Base-by-base conservation (phyloP, 1,284 basidiomycete species). In the Trichosporon ovoides region DNA sequence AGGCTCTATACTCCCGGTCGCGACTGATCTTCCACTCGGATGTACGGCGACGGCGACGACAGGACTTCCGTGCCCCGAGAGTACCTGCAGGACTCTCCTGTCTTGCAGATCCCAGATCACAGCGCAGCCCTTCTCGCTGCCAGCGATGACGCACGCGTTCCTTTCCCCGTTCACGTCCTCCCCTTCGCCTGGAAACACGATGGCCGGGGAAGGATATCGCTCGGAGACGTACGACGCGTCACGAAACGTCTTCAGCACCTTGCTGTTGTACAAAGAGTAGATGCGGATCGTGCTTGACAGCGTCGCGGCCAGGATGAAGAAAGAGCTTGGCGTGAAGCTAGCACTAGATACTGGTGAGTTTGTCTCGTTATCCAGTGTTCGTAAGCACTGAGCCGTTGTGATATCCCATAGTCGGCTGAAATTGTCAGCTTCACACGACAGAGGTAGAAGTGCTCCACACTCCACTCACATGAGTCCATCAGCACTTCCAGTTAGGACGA, bases 371-470 rank as follows among this genome's bases (percentile, higher is more conserved):
- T 94, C 92, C 24, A 99, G 77, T 3, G 96, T 98, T 75, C 95
- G 98, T 38, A 99, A 81, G 77, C 96, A 99, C 75, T 98, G 93
- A 1, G 94, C 96, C 0, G 92, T 94, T 56, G 91, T 87, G 0
- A 91, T 87, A 70, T 98, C 94, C 96, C 96, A 99, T 63, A 96
- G 84, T 53, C 94, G 92, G 73, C 93, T 95, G 68, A n/a, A n/a
- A n/a, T n/a, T n/a, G n/a, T 4, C 28, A 6, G 3, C 51, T 62
- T 54, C 56, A 53, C 53, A 3, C n/a, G 14, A 31, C 28, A 31
- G 5, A 4, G 28, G 9, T n/a, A 49, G n/a, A n/a, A n/a, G n/a
- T n/a, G n/a, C n/a, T n/a, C n/a, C n/a, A n/a, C n/a, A n/a, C n/a
- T n/a, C n/a, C n/a, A 79, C 89, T 73, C 67, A 95, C 92, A 98